phyloP scores from a whole-genome alignment of 2,329 filamentous ascomycete species.

The Pseudocercospora musae region DNA sequence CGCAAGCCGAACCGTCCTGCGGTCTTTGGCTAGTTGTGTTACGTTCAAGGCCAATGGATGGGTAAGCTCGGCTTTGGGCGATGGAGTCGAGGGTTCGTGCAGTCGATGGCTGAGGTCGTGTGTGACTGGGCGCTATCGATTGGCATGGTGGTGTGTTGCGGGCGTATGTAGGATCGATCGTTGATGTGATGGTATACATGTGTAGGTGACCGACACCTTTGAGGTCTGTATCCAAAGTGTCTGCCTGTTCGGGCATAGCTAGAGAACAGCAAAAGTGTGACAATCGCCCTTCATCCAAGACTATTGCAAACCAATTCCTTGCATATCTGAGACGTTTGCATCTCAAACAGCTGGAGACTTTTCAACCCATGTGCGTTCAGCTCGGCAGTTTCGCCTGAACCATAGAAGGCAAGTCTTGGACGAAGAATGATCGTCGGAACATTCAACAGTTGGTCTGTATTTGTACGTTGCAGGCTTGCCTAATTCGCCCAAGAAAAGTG shows the following conservation, averaged over 20 bases:
- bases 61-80: not conserved
- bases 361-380: not conserved
- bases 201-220: not conserved
- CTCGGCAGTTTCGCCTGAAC: not conserved
- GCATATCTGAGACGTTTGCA: not conserved
- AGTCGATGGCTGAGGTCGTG: not conserved
- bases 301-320: no score
- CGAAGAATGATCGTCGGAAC: not conserved
- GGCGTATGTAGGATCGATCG: not conserved
- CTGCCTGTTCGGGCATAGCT: no score
- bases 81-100: not conserved
- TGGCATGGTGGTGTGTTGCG: not conserved
- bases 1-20: not conserved
- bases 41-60: not conserved
- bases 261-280: not conserved
- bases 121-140: not conserved
- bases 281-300: not conserved
- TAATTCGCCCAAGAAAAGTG: no score
- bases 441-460: no score
- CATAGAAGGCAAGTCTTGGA: not conserved
- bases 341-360: not conserved
- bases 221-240: not conserved
- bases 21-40: not conserved
- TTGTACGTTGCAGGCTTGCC: no score
- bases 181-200: not conserved